These are phyloP conservation scores for Ochetophila trinervis DNA, from an alignment of 306 rosid genomes.

Conservation along the genomic window DNA sequence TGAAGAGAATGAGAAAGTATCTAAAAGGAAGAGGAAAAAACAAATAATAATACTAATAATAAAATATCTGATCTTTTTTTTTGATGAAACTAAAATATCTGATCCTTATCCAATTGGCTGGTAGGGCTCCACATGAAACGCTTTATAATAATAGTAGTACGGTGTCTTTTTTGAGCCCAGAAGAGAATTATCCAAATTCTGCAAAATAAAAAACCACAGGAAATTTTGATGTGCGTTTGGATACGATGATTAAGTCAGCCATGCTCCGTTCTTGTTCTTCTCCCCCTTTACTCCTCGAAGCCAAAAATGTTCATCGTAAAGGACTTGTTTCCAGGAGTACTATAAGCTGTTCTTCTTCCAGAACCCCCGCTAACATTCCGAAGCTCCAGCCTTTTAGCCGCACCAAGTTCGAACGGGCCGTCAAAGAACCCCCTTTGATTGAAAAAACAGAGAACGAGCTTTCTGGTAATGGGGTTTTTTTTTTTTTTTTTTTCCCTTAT, in stretches of 20 bases:
- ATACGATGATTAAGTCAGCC: slow-evolving; percentile 37
- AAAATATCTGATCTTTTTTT: slow-evolving; percentile 27
- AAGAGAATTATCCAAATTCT: background rate
- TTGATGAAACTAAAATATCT: slow-evolving; percentile 17
- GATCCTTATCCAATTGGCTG: slow-evolving; percentile 28
- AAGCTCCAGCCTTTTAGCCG: slow-evolving; percentile 90
- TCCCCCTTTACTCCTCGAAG: slow-evolving; percentile 40
- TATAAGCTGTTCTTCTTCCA: slow-evolving; percentile 55
- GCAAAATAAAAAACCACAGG: background rate
- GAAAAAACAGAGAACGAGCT: slow-evolving; percentile 73
- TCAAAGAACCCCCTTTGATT: slow-evolving; percentile 68
- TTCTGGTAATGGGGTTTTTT: slow-evolving; percentile 33
- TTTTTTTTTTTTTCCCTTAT: background rate
- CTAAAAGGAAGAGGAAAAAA: background rate
- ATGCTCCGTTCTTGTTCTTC: slow-evolving; percentile 40
- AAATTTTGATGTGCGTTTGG: background rate
- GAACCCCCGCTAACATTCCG: slow-evolving; percentile 53
- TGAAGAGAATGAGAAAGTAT: background rate
- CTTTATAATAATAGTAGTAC: background rate
- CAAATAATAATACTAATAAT: too few relatives aligned
- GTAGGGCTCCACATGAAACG: background rate
- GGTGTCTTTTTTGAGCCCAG: too few relatives aligned
- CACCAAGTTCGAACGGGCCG: slow-evolving; percentile 50
- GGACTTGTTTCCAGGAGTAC: slow-evolving; percentile 17
- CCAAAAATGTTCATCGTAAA: slow-evolving; percentile 29